phyloP scores from a whole-genome alignment of 176 grass and related monocot species.

The Avena eriantha region DNA sequence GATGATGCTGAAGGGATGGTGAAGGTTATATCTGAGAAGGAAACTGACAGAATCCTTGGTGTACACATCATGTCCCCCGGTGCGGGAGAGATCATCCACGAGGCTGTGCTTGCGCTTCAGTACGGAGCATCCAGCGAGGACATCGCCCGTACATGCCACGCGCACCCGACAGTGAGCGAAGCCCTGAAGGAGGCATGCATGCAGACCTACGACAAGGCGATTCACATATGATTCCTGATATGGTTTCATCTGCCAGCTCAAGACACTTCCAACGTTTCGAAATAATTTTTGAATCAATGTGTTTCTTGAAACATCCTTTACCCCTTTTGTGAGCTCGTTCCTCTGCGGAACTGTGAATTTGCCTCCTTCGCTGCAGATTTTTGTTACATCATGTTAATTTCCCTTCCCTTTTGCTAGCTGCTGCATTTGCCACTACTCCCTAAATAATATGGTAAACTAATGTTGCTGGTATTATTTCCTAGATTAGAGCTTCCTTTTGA shows the following conservation, averaged over 20 bases:
- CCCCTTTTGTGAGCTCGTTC: background rate
- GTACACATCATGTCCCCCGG: conserved; percentile 89
- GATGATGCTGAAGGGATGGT: conserved; percentile 85
- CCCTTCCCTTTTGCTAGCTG: conserved; percentile 6
- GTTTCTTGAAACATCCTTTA: conserved; percentile 31
- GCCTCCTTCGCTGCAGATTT: conserved; percentile 11
- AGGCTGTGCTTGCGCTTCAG: conserved; percentile 80
- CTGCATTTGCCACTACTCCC: background rate
- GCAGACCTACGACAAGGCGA: conserved; percentile 73
- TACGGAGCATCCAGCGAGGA: conserved; percentile 89
- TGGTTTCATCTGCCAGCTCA: background rate
- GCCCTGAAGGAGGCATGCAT: conserved; percentile 89
- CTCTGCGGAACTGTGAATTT: conserved; percentile 37
- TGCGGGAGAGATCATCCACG: conserved; percentile 85
- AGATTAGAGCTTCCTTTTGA: conserved; percentile 17
- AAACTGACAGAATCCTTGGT: conserved; percentile 79
- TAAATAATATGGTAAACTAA: conserved; percentile 35
- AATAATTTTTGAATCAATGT: conserved; percentile 49
- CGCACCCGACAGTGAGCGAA: conserved; percentile 85
- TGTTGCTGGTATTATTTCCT: background rate
- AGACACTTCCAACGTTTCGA: conserved; percentile 36
- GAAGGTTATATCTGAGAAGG: conserved; percentile 84
- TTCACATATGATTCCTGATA: conserved; percentile 62
- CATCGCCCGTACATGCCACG: conserved; percentile 82
- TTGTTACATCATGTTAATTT: conserved; percentile 36